Base-by-base conservation (phyloP, 1,284 basidiomycete genomes). In the Coniophora puteana region DNA sequence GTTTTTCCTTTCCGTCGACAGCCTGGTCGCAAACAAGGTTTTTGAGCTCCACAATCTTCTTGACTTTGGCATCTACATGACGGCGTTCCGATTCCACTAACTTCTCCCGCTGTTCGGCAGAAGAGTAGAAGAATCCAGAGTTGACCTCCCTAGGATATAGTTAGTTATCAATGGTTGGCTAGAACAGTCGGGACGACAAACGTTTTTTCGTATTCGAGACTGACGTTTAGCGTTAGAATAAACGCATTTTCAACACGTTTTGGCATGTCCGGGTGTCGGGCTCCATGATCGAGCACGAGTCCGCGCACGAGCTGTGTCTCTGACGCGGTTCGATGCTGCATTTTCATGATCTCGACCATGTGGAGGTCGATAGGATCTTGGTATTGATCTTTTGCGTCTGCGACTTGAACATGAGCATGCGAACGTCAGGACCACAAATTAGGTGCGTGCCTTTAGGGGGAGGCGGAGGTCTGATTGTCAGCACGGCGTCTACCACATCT, bases 311-410 rank as follows among this genome's bases (percentile, higher is more conserved):
- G 81, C 63, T 96, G 89, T n/a, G 96, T 99, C 67, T 99, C 96
- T 32, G 92, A 93, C 45, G 96, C 93, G 39, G 89, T 94, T 59
- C 93, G 87, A 72, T 99, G 96, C 66, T 98, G 95, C 96, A 99
- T 99, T 75, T 99, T 99, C 95, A 99, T 99, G 55, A 99, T 86
- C 68, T 99, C 96, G 43, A 99, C 77, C 96, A 99, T 99, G 71
- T 99, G 95, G 49, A 99, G 71, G 70, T 99, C 96, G 60, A 99
- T 96, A 34, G 94, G 93, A 55, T 92, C 83, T 41, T 76, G 75
- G 71, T 78, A 85, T 54, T 83, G 78, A 51, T 83, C 80, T 50
- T 73, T 65, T 14, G 74, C 64, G 47, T 76, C 80, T 86, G 47
- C 36, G 43, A n/a, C 45, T 47, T 45, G 36, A 40, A 43, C 53